Conservation (phyloP, 495 filamentous ascomycete genomes). For the Penicillium salamii region DNA sequence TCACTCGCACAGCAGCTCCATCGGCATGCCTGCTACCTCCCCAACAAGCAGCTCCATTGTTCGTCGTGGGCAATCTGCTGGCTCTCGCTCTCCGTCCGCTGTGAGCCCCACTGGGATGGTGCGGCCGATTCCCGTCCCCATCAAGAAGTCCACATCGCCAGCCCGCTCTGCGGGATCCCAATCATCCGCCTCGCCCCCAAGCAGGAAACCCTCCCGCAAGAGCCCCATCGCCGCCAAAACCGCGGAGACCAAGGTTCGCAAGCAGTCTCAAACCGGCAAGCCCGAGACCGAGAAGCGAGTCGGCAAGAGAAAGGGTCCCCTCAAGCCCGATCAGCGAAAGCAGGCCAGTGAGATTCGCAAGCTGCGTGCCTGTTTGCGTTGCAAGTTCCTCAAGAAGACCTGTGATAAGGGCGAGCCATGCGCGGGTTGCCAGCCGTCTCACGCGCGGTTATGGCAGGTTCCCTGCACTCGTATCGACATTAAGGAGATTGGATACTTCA, state of each 20-base stretch:
- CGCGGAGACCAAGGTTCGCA: constrained; percentile 74
- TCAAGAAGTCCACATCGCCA: constrained; percentile 64
- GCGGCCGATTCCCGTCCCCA: constrained; percentile 60
- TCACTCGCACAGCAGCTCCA: constrained; percentile 30
- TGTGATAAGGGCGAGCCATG: constrained; percentile 95
- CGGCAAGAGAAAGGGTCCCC: constrained; percentile 78
- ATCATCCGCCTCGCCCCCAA: constrained; percentile 62
- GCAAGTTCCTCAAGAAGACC: constrained; percentile 97
- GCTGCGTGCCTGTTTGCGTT: constrained; percentile 85
- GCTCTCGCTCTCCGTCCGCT: constrained; percentile 48
- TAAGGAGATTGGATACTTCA: constrained; percentile 94
- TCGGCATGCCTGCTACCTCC: constrained; percentile 23
- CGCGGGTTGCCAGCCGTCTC: constrained; percentile 86
- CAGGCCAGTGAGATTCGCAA: constrained; percentile 94
- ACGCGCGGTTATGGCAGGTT: constrained; percentile 91
- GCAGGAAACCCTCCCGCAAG: constrained; percentile 67
- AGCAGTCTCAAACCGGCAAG: constrained; percentile 70
- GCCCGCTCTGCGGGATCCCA: constrained; percentile 55
- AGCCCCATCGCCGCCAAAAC: constrained; percentile 73
- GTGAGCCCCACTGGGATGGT: constrained; percentile 68
- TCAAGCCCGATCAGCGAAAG: constrained; percentile 89
- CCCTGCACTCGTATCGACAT: constrained; percentile 95
- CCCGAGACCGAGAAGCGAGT: constrained; percentile 86
- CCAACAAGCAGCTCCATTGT: constrained; percentile 38
- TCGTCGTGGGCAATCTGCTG: constrained; percentile 38